Base-by-base conservation (phyloP, 768 basidiomycete species). In the Tremella mesenterica region DNA sequence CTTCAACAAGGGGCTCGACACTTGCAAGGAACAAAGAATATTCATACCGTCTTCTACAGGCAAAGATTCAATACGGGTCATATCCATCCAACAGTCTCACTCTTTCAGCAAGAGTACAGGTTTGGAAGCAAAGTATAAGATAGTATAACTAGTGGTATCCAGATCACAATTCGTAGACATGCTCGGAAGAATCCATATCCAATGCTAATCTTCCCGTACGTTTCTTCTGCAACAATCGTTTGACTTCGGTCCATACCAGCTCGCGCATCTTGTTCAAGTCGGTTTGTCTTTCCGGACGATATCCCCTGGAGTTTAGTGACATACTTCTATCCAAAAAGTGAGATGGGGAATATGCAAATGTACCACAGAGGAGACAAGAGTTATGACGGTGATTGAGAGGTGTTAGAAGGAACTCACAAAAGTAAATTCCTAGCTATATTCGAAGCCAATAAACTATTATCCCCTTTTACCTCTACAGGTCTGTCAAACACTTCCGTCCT, bases 191-290 rank as follows among this genome's bases (percentile, higher is more conserved):
- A 34, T 62, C 57, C 25, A 58, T 44, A 23, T 58, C 58, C 9
- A 70, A 61, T 4, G 65, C 53, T 36, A 70, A 46, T 31, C 53
- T 48, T 18, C 68, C 68, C n/a, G 54, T 33, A 26, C 56, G 39
- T 39, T 70, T 70, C 57, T 63, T 61, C 5, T 58, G 51, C 44
- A 61, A 49, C 26, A 70, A 43, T 9, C 61, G 36, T 34, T 65
- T 70, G 0, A 67, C 58, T 60, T 74, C 73, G n/a, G 52, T 50
- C 71, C 71, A 74, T n/a, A 73, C 54, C 5, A 62, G 55, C 50
- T 74, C 69, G 45, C 73, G 44, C 43, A 74, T 46, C 50, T 69
- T 66, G 16, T 44, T 50, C 21, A 71, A 34, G 56, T 74, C 70
- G 8, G 67, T 60, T 46, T 53, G 44, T n/a, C 62, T 46, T 29